Base-by-base conservation (phyloP, 148 eudicot genomes). In the Vaccinium darrowii region DNA sequence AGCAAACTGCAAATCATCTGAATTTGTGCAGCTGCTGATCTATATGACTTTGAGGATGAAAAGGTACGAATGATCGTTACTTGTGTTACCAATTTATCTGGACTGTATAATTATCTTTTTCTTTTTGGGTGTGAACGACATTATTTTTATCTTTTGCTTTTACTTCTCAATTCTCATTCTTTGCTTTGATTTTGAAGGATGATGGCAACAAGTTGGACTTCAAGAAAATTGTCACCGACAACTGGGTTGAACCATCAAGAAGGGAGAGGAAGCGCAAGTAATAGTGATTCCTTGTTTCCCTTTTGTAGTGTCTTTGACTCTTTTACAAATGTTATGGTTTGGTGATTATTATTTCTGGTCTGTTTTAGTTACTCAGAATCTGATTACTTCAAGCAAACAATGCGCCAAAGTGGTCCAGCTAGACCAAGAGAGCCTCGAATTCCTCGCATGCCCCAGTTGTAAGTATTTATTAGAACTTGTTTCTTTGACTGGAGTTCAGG, bases 371-470 rank as follows among this genome's bases (percentile, higher is more conserved):
- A 97, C 88, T 97, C 99, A 7, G 99, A 97, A 88, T 91, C 97
- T 23, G 99, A 97, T 82, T 97, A 97, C 87, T 97, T 95, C 82
- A 97, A 97, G 94, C 99, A 97, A 90, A 97, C 99, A 56, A 90
- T 97, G 98, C 98, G 99, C 78, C 98, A 95, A 89, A 92, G 96
- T 95, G 99, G 99, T 83, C 98, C 98, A 19, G 91, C 95, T 43
- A 92, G 87, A 88, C 96, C 95, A 0, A 97, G 89, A 86, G 99
- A 97, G 88, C 98, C 98, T 87, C 95, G 99, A 67, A 94, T 97
- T 80, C 99, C 98, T 83, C 99, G 99, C 80, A 97, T 97, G 99
- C 99, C 99, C 75, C 98, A 95, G 90, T 84, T 95, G 99, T 97
- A 90, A 91, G 98, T 33, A 50, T 69, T 81, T 36, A 36, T 83